These are phyloP conservation scores for Pichia rugopelliculosa DNA, from an alignment of 805 yeast species.

Conservation along the genomic window DNA sequence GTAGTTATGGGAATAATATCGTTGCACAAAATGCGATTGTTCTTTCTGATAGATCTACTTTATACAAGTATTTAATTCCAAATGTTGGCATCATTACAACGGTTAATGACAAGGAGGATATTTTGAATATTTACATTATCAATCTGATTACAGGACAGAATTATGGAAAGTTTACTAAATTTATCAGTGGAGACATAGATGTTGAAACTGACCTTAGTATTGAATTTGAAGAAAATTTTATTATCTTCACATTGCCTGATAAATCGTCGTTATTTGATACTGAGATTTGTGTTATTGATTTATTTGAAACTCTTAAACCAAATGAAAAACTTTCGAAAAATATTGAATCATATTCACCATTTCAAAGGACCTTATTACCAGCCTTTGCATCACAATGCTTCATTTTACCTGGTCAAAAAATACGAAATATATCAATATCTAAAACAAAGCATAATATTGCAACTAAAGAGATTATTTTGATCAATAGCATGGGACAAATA, in stretches of 20 bases:
- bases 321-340: constrained; percentile 32
- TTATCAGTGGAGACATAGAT: neutral
- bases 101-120: neutral
- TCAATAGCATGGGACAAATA: constrained; percentile 55
- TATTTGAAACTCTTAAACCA: constrained; percentile 61
- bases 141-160: constrained; percentile 67
- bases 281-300: constrained; percentile 63
- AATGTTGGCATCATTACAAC: constrained; percentile 38
- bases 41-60: constrained; percentile 59
- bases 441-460: constrained; percentile 61
- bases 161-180: constrained; percentile 32
- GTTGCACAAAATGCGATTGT: constrained; percentile 61
- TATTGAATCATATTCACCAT: constrained; percentile 14
- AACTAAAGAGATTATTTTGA: constrained; percentile 53
- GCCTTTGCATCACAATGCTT: constrained; percentile 49
- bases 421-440: constrained; percentile 46
- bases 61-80: constrained; percentile 80
- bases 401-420: constrained; percentile 47
- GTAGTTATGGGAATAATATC: constrained; percentile 32
- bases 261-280: constrained; percentile 35
- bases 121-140: constrained; percentile 42
- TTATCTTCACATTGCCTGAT: constrained; percentile 59
- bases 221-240: constrained; percentile 77
- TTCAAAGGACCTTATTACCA: constrained; percentile 31
- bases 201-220: constrained; percentile 33